phyloP scores from a whole-genome alignment of 805 yeast genomes.

The Yarrowia divulgata region DNA sequence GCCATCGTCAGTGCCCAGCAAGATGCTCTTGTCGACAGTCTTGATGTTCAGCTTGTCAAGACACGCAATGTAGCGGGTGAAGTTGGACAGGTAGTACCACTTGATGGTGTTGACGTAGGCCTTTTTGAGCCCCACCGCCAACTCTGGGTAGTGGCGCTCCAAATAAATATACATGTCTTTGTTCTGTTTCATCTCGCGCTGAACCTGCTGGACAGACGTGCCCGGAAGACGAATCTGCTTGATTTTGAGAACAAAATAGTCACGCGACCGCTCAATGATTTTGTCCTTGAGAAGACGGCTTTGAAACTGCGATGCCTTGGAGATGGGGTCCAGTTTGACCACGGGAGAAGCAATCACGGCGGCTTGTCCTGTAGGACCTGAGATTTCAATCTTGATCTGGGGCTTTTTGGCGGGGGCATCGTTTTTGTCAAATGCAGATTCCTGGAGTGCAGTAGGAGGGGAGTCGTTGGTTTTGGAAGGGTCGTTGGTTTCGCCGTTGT shows the following conservation, averaged over 20 bases:
- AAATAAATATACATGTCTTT: conserved; percentile 69
- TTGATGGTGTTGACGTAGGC: conserved; percentile 89
- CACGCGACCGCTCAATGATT: conserved; percentile 78
- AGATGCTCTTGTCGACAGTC: conserved; percentile 61
- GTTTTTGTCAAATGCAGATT: conserved; percentile 15
- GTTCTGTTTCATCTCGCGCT: conserved; percentile 67
- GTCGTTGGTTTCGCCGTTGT: neutral
- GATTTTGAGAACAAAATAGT: conserved; percentile 68
- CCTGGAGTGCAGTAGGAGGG: neutral
- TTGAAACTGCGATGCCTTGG: conserved; percentile 47
- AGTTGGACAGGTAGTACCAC: conserved; percentile 88
- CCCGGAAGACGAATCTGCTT: conserved; percentile 71
- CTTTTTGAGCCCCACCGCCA: conserved; percentile 74
- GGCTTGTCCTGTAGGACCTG: conserved; percentile 7
- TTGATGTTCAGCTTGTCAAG: conserved; percentile 67
- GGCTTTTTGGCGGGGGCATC: neutral
- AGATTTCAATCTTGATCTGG: conserved; percentile 15
- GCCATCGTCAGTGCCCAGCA: conserved; percentile 59
- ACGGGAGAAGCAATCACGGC: neutral
- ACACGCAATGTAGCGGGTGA: conserved; percentile 76
- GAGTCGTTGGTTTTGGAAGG: neutral
- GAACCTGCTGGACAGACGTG: conserved; percentile 75
- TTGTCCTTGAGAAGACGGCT: conserved; percentile 64
- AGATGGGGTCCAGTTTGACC: conserved; percentile 39
- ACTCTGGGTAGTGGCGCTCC: conserved; percentile 58